phyloP scores from a whole-genome alignment of 192 early-diverging fungal genomes.

The Thamnidium elegans region DNA sequence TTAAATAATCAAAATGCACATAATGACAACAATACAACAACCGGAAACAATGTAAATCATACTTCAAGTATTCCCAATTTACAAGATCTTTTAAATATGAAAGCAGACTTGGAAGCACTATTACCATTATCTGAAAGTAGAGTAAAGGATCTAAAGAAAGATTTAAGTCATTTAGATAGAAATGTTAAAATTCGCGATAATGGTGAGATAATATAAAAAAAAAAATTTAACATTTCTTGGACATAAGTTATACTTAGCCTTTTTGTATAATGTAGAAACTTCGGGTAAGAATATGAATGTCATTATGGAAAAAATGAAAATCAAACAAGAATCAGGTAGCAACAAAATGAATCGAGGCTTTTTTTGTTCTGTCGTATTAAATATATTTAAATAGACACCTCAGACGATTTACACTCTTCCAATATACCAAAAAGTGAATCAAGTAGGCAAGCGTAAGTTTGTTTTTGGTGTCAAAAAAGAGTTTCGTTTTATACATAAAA shows the following conservation, averaged over 20 bases:
- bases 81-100: slow-evolving; percentile 26
- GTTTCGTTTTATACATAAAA: no score
- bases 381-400: not conserved
- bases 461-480: no score
- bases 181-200: slow-evolving; percentile 24
- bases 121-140: slow-evolving; percentile 25
- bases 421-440: slow-evolving; percentile 9
- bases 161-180: slow-evolving; percentile 26
- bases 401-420: not conserved
- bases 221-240: no score
- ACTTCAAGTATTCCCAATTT: slow-evolving; percentile 24
- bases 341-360: not conserved
- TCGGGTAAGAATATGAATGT: slow-evolving; percentile 18
- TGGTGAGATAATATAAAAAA: not conserved
- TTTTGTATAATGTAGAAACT: slow-evolving; percentile 4
- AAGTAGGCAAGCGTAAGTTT: slow-evolving; percentile 18
- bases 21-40: not conserved
- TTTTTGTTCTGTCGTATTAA: not conserved
- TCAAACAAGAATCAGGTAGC: slow-evolving; percentile 6
- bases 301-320: slow-evolving; percentile 15
- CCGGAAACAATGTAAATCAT: slow-evolving; percentile 1
- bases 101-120: slow-evolving; percentile 28
- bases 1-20: not conserved
- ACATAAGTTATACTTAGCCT: not conserved
- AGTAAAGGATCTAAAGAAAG: slow-evolving; percentile 22